Evolutionary conservation across 495 filamentous ascomycete species (phyloP), one percentile per base, ranked within the genome.

Genomic region (Pyrenula aspistea): DNA sequence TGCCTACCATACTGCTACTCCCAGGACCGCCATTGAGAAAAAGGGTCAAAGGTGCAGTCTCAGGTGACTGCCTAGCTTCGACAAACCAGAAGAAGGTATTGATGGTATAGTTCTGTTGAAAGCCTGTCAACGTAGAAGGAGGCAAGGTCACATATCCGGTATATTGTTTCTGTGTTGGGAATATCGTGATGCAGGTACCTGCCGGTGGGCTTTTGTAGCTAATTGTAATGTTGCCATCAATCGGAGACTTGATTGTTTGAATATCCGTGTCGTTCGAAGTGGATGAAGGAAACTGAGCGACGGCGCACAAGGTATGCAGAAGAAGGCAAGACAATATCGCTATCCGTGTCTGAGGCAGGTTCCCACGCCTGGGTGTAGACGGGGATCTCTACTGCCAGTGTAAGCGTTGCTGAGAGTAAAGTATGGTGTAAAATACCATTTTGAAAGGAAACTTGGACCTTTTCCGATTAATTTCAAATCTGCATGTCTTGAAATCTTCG

Each of bases 11-110:
- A 36, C 75, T 79, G 36, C 73, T 77, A 4, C 73, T 76, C 8
- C 82, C 81, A 0, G 82, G 81, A 3, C 79, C 83, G 49, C 81
- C 80, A 53, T 81, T 81, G 58, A 83, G 73, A 73, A 76, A 83
- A 12, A 70, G 68, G 4, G 71, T 72, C 11, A 83, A 68, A 0
- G 79, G 79, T 19, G 76, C 76, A 2, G 67, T 76, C 0, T 66
- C 57, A 1, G 79, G 74, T 56, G 70, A 73, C 22, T 75, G 68
- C 3, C 78, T 72, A 24, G 82, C 80, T 59, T 82, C 84, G 58
- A 89, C 78, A 62, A 86, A 89, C 86, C 85, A 88, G 68, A 88
- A 88, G 62, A 86, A 88, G n/a, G 78, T 86, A 64, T 88, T 87
- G 55, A 85, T 84, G 21, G 82, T 74, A 62, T 84, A 87, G 20